Base-by-base conservation (phyloP, 1,284 basidiomycete species). In the Fomes fomentarius region DNA sequence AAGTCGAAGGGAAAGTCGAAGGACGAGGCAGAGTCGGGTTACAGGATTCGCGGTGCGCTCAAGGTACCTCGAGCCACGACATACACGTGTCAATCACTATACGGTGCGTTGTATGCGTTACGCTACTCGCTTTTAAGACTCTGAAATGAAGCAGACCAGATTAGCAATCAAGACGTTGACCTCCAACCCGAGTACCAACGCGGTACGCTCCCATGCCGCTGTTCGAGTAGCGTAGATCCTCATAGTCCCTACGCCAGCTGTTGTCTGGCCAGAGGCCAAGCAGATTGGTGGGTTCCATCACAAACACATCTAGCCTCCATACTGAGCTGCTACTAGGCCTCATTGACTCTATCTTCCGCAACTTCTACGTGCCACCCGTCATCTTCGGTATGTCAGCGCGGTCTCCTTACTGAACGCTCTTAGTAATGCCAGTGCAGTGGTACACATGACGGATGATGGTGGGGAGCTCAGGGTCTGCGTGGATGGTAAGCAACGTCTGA, bases 401-500 rank as follows among this genome's bases (percentile, higher is more conserved):
- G 17, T 34, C 3, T 14, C 10, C 12, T 15, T 37, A 4, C 31
- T n/a, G 21, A 39, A 14, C 17, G 6, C 11, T 9, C 12, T 44
- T 15, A 22, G 3, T 11, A 11, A 26, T 24, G 15, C 19, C 17
- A 12, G 21, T n/a, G n/a, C n/a, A 75, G 73, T 71, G 14, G 69
- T 73, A 10, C 63, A 63, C n/a, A 60, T 62, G 12, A 19, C 70
- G 19, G 79, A 84, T 0, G 87, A 89, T 61, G 89, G 88, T 0
- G 72, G 77, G 0, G 87, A 90, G 62, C 74, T 68, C 0, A 80
- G 81, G 57, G 82, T 83, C 0, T 91, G 87, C 58, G 89, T 91
- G n/a, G 89, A 91, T 63, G 89, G 89, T 8, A 91, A 91, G 66
- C 89, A 91, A 63, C 74, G 89, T 19, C 65, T 91, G 52, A 89